A percentile compares a stretch with the other conserved stretches of the same genome.
Conservation (phyloP, 495 filamentous ascomycete species). For the Aspergillus carlsbadensis region DNA sequence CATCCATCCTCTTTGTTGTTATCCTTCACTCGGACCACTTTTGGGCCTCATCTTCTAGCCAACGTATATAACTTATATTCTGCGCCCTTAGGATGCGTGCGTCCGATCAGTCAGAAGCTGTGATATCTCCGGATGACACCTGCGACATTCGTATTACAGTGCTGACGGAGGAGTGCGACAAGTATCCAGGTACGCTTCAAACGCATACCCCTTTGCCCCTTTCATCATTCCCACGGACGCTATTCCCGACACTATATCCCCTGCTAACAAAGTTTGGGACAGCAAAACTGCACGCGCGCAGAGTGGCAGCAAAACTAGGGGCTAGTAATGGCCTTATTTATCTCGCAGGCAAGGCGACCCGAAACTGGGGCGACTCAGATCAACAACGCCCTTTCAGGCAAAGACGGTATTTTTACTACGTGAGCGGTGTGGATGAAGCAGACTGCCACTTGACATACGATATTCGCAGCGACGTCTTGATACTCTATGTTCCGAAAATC, state of each 20-base stretch:
- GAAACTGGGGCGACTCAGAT: conserved; percentile 76
- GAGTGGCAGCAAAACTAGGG: conserved; percentile 65
- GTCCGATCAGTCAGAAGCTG: conserved; percentile 19
- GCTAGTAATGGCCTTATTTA: conserved; percentile 70
- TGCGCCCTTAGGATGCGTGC: conserved; percentile 15
- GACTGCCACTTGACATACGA: conserved; percentile 87
- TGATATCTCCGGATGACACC: conserved; percentile 29
- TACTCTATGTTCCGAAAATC: conserved; percentile 91
- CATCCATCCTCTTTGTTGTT: not conserved
- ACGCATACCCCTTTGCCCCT: not conserved
- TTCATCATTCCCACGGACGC: not conserved
- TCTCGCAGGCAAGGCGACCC: conserved; percentile 74
- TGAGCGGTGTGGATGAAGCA: conserved; percentile 77
- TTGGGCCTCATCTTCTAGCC: too few relatives aligned
- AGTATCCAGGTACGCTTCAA: conserved; percentile 41
- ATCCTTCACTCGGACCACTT: not conserved
- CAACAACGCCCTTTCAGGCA: conserved; percentile 76
- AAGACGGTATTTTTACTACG: conserved; percentile 90
- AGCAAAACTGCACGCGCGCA: conserved; percentile 82
- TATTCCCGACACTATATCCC: not conserved
- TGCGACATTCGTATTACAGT: conserved; percentile 33
- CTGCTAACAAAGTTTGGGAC: conserved; percentile 3
- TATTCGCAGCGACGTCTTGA: conserved; percentile 65
- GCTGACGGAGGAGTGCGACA: conserved; percentile 34
- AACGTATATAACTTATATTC: not conserved